Conservation (phyloP, 2,329 filamentous ascomycete genomes). For the Geoglossum cookeanum region DNA sequence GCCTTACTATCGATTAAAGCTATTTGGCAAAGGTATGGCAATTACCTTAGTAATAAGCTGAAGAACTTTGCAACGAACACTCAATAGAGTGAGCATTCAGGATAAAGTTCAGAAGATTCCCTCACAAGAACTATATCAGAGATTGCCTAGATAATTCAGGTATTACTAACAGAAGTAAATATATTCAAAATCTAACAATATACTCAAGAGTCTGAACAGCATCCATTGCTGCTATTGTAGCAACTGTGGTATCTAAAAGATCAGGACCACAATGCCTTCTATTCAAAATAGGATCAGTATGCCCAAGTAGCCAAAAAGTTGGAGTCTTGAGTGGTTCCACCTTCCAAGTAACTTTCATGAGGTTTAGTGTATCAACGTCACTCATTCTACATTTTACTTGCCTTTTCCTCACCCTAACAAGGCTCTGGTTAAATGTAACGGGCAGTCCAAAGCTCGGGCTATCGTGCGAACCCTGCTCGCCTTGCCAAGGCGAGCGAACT, state of each 20-base stretch:
- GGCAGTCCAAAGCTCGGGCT: no score
- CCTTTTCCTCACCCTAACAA: no score
- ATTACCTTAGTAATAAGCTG: not conserved
- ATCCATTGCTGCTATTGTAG: not conserved
- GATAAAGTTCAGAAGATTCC: not conserved
- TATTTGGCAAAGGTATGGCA: not conserved
- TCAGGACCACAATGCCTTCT: no score
- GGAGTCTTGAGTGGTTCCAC: no score
- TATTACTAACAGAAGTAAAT: not conserved
- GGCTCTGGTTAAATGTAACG: no score
- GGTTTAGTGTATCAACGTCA: no score
- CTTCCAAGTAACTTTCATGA: no score
- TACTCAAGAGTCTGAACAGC: not conserved
- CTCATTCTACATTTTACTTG: no score
- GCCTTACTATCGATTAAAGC: not conserved
- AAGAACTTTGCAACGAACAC: not conserved
- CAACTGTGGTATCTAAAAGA: not conserved
- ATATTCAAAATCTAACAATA: not conserved
- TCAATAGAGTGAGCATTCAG: not conserved
- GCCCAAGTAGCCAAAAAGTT: no score
- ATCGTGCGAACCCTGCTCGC: no score
- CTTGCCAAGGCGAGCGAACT: no score
- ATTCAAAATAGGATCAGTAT: no score
- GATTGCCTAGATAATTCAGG: not conserved
- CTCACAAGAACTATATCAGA: not conserved